A percentile compares a stretch with the other conserved stretches of the same genome.
These are phyloP conservation scores for Globisporangium iwayamae DNA, from an alignment of 352 stramenopile species.

Conservation along the genomic window DNA sequence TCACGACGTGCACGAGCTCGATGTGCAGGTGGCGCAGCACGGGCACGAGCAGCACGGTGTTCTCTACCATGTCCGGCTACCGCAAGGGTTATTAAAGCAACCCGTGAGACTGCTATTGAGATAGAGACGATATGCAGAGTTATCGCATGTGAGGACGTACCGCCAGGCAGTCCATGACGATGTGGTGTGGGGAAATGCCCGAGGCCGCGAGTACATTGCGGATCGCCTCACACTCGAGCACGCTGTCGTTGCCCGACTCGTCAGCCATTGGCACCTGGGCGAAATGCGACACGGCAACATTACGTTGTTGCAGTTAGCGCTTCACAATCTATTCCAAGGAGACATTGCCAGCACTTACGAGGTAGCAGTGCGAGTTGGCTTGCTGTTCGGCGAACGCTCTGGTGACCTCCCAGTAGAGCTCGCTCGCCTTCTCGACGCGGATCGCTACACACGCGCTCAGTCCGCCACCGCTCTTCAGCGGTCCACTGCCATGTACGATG, in stretches of 20 bases:
- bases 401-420: constrained; percentile 57
- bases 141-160: constrained; percentile 22
- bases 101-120: not conserved
- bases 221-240: constrained; percentile 46
- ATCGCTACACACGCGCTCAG: constrained; percentile 25
- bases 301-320: not conserved
- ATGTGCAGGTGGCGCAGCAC: constrained; percentile 31
- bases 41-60: constrained; percentile 27
- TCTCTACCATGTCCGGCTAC: constrained; percentile 38
- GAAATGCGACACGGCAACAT: constrained; percentile 10
- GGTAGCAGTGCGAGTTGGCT: constrained; percentile 37
- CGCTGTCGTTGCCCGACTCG: constrained; percentile 33
- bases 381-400: constrained; percentile 33
- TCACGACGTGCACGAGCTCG: constrained; percentile 32
- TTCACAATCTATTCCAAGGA: not conserved
- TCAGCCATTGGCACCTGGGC: constrained; percentile 32
- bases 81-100: not conserved
- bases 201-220: constrained; percentile 44
- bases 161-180: constrained; percentile 64
- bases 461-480: constrained; percentile 26
- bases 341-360: constrained; percentile 18
- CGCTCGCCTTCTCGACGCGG: constrained; percentile 36
- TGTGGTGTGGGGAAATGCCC: constrained; percentile 64
- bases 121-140: not conserved
- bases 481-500: constrained; percentile 41